Base-by-base conservation (phyloP, 2,329 filamentous ascomycete genomes). In the Penicillium hordei region DNA sequence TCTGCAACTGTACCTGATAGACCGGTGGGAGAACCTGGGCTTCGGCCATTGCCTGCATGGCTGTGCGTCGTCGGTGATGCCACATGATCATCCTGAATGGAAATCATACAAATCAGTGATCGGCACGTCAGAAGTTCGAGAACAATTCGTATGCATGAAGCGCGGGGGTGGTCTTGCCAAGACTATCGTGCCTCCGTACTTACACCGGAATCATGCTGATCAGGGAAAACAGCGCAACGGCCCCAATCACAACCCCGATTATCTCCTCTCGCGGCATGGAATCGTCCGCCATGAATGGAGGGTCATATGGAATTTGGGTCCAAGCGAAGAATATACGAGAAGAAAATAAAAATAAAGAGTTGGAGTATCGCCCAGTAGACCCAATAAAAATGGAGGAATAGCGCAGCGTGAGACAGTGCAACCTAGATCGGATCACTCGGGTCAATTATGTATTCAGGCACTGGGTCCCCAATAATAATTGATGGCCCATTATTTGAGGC, bases 171-270 rank as follows among this genome's bases (percentile, higher is more conserved):
- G 31, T 5, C n/a, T 27, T 44, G 61, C 58, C 58, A 59, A 65
- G 58, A 48, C 54, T 27, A 23, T 34, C 29, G 55, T 50, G 58
- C 55, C 49, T 33, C 29, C 45, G 55, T 40, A 54, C 70, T 67
- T 48, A 72, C 70, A 72, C 63, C 19, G 70, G 70, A 44, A 72
- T 46, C 31, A 67, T 31, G 59, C 68, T 72, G 57, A 72, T 68
- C 33, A 66, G 48, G 40, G 57, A 63, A 53, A 72, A 70, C 34
- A 71, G 52, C 21, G 65, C 56, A 23, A 72, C 60, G 15, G 67
- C 70, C 36, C 69, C 70, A 62, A 71, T 64, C 48, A 72, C 63
- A 43, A 72, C 64, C 25, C 70, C 68, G 38, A 70, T 62, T 21
- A 72, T 57, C 54, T 70, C 66, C 31, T 61, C 62, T 49, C 58